Evolutionary conservation across 1,284 basidiomycete genomes (phyloP), one percentile per base, ranked within the genome.

Genomic region (Pseudozyma pruni): DNA sequence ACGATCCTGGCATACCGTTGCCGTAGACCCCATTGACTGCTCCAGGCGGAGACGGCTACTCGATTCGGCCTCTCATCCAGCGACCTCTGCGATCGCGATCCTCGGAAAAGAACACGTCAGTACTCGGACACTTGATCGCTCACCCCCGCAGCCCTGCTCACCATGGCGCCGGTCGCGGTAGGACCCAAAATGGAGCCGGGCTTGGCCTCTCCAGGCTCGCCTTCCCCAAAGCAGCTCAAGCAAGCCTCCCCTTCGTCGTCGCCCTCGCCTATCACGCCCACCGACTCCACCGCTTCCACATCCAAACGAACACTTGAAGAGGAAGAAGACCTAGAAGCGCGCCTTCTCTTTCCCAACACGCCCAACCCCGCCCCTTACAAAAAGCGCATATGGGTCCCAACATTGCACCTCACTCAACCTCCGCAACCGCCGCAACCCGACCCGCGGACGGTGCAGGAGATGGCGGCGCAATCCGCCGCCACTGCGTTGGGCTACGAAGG

Each of bases 401-500:
- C 46, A 0, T 33, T 56, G 22, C 71, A 88, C 72, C 82, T 86
- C 20, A 83, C 85, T 41, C 83, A 85, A 3, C 84, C 86, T 16
- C 84, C 91, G 72, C 89, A 90, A 1, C 90, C 92, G 10, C 90
- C 90, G 8, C 85, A 89, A 44, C 91, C 92, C 67, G 86, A 88
- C 11, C 88, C 89, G 61, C 85, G 89, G 51, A 86, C 89, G 59
- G 91, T 93, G 56, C 87, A 90, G 54, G 91, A 94, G 78, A 85
- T 91, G 78, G 90, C 84, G 0, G 86, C 91, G 3, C 89, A 85
- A n/a, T 83, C 67, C 64, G 69, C 83, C 44, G 72, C 82, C 53
- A 71, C 76, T 37, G 76, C 66, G 17, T 76, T 69, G 50, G 82
- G 72, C 27, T 82, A 72, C 68, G 74, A 91, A 90, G 79, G 90